phyloP scores from a whole-genome alignment of 1,139 yeast species.

The Protomyces lactucae-debilis region DNA sequence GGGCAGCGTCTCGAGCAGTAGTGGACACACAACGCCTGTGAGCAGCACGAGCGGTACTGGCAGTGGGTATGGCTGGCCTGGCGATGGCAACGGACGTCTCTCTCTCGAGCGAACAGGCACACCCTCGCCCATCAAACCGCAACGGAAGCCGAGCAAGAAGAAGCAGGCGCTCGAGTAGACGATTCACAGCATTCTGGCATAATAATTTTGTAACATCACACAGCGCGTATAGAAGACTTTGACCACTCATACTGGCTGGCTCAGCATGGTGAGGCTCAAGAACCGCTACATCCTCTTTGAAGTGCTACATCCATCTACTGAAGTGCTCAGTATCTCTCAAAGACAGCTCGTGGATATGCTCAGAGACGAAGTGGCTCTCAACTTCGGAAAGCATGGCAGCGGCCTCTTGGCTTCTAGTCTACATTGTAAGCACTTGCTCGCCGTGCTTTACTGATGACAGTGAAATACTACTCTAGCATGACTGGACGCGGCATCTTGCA shows the following conservation, averaged over 20 bases:
- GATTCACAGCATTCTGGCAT: not conserved
- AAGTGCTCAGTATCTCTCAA: conserved; percentile 21
- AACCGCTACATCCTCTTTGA: conserved; percentile 80
- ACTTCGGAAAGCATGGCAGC: conserved; percentile 74
- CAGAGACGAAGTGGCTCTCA: conserved; percentile 51
- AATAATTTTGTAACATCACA: no score
- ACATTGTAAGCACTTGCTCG: conserved; percentile 14
- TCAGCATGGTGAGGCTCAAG: conserved; percentile 75
- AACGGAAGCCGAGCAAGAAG: not conserved
- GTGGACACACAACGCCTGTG: conserved; percentile 19
- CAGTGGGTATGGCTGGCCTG: conserved; percentile 11
- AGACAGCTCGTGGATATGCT: conserved; percentile 38
- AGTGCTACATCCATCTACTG: conserved; percentile 45
- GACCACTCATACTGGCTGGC: not conserved
- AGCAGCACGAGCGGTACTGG: conserved; percentile 3
- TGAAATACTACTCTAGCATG: conserved; percentile 74
- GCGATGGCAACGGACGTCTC: not conserved
- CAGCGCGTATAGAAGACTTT: no score
- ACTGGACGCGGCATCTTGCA: conserved; percentile 84
- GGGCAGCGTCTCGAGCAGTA: conserved; percentile 20
- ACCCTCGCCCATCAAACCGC: not conserved
- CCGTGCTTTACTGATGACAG: conserved; percentile 35
- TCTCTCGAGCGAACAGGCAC: not conserved
- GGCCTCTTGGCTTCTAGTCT: conserved; percentile 49
- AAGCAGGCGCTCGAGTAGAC: not conserved